Evolutionary conservation across 179 eudicot genomes (phyloP), one percentile per base, ranked within the genome.

Genomic region (Nepenthes alata): DNA sequence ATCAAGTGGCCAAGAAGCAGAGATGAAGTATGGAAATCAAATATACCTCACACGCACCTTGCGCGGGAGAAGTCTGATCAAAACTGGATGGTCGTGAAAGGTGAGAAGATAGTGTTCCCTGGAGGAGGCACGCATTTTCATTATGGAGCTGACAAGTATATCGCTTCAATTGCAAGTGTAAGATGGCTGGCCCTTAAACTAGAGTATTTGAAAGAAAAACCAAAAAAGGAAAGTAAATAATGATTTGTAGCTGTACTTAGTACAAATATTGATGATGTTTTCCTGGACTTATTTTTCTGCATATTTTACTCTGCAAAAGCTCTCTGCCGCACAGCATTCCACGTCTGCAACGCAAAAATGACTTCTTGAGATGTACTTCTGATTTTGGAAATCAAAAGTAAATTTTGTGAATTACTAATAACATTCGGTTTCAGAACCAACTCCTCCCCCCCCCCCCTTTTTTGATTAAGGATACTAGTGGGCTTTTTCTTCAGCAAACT

Each of bases 121-220:
- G 98, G 98, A 25, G 98, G 98, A 67, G 98, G 98, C 66, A 93
- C 98, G 61, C 98, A 93, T 68, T 93, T 93, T 74, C 98, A 93
- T 69, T 80, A 87, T 51, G 98, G 98, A 64, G 98, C 98, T 59
- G 95, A 80, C 67, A 93, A 93, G 78, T 93, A 93, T 74, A 93
- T 93, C 70, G 80, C 85, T 58, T 67, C 83, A 34, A 78, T 86
- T 72, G 95, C 95, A 61, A 80, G 84, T 74, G 95, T 86, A 80
- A 79, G 83, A 67, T 57, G 35, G 12, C 9, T 16, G 6, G 11
- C 49, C 37, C 44, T 35, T 39, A 37, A 48, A 13, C 45, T 1
- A 11, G 52, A 45, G 5, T 15, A 25, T 53, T 25, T 25, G 25
- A 25, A 25, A 25, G 25, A 25, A 25, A 25, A 1, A 25, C 25